These are phyloP conservation scores for Amorphotheca resinae DNA, from an alignment of 495 filamentous ascomycete species.

Conservation along the genomic window DNA sequence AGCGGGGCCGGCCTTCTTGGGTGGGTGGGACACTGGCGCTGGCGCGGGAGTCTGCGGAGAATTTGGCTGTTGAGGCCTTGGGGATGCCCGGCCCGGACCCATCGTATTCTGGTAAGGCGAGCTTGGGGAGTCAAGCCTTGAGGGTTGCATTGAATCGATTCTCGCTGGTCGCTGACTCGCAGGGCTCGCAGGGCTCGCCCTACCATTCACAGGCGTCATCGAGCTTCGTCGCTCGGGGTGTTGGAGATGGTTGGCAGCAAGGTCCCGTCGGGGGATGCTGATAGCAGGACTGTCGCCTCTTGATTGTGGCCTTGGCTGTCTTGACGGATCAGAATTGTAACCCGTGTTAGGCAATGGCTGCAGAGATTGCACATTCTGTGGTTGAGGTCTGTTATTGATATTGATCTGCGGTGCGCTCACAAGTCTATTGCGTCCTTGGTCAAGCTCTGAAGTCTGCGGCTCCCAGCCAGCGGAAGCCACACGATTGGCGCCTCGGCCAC, in stretches of 20 bases:
- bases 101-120: neutral
- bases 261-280: constrained; percentile 10
- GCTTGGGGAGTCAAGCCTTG: neutral
- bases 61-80: constrained; percentile 1
- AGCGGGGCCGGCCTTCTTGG: constrained; percentile 60
- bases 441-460: constrained; percentile 21
- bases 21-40: constrained; percentile 2
- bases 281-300: constrained; percentile 5
- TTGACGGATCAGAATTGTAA: constrained; percentile 5
- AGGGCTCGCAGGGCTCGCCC: neutral
- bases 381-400: neutral
- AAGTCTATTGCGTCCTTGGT: too few relatives aligned
- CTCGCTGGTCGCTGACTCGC: neutral
- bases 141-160: neutral
- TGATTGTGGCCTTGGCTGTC: neutral
- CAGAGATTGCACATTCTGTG: neutral
- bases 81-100: neutral
- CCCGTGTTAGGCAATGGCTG: constrained; percentile 2
- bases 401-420: neutral
- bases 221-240: constrained; percentile 16
- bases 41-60: constrained; percentile 1
- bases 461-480: constrained; percentile 26
- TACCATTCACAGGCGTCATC: constrained; percentile 7
- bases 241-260: constrained; percentile 6
- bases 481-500: constrained; percentile 5